Evolutionary conservation across 352 stramenopile species (phyloP), one percentile per base, ranked within the genome.

Genomic region (Phytophthora vignae): DNA sequence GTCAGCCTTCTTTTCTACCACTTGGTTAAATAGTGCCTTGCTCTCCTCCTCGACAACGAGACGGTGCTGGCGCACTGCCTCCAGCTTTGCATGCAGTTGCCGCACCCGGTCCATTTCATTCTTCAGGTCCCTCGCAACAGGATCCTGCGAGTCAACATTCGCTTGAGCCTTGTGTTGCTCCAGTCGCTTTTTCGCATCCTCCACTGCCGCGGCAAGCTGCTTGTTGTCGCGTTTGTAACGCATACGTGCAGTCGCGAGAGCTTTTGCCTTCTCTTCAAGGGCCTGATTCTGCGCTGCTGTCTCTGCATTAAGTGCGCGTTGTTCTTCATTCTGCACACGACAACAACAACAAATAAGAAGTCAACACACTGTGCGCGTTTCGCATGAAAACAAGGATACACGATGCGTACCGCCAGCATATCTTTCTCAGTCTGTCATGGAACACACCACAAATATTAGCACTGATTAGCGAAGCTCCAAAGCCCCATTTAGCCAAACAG

Each of bases 191-290:
- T 95, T 95, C 1, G 88, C 88, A 33, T 93, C 86, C 38, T 96
- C 88, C 2, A 96, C 82, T 12, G 88, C 87, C 3, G 76, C 74
- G 6, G 83, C 81, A 33, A 96, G 85, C 27, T 85, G 71, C 54
- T 95, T 95, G 63, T 96, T 96, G 74, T 96, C 90, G 38, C 88
- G 88, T 74, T 96, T 95, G 82, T 95, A 96, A 66, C 90, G 90
- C 81, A 96, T 91, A 9, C 90, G 87, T n/a, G 90, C 88, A 55
- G 90, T 95, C 52, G 87, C 88, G 48, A 96, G 76, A 17, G 90
- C 88, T 65, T 96, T 96, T 2, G 90, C 90, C 60, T 96, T 96
- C 54, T 96, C 88, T 66, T 96, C 90, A 10, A 96, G 77, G 25
- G 88, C 85, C 64, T 95, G 88, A 56, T 96, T 96, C 29, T 90